Evolutionary conservation across 805 yeast species (phyloP).

Genomic region (Cyberlindnera bimundalis): DNA sequence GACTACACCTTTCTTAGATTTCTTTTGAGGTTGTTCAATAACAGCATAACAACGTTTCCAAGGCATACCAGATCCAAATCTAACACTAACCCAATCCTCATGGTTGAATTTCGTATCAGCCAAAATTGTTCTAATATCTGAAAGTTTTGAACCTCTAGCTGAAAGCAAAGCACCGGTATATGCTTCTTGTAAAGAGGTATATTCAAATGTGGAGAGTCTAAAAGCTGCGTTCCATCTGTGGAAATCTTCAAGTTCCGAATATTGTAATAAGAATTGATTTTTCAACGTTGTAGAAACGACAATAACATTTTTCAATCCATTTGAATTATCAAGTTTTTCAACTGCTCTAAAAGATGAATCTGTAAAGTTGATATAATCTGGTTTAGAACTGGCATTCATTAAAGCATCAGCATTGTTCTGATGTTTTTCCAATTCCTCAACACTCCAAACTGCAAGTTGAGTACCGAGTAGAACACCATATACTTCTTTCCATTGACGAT

Average conservation of each 20-base stretch:
- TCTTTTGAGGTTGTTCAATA: conserved; percentile 63
- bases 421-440: conserved; percentile 55
- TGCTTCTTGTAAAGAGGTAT: conserved; percentile 84
- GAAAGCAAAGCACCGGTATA: conserved; percentile 93
- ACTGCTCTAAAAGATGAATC: conserved; percentile 84
- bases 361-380: conserved; percentile 84
- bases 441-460: conserved; percentile 91
- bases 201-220: conserved; percentile 76
- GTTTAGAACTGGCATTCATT: conserved; percentile 62
- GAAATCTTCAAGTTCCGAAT: conserved; percentile 59
- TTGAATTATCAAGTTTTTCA: conserved; percentile 55
- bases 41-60: conserved; percentile 95
- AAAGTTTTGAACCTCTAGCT: conserved; percentile 83
- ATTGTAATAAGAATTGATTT: conserved; percentile 82
- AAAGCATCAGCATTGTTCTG: conserved; percentile 42
- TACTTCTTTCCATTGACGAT: conserved; percentile 86
- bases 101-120: conserved; percentile 83
- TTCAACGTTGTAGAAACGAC: conserved; percentile 89
- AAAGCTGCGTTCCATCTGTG: conserved; percentile 81
- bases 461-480: conserved; percentile 90
- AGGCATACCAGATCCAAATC: conserved; percentile 97
- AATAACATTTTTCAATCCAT: conserved; percentile 68
- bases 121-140: conserved; percentile 81
- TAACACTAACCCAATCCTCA: conserved; percentile 92
- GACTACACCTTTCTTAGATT: conserved; percentile 40